phyloP scores from a whole-genome alignment of 805 yeast species.

The Isabelozyma heimii region DNA sequence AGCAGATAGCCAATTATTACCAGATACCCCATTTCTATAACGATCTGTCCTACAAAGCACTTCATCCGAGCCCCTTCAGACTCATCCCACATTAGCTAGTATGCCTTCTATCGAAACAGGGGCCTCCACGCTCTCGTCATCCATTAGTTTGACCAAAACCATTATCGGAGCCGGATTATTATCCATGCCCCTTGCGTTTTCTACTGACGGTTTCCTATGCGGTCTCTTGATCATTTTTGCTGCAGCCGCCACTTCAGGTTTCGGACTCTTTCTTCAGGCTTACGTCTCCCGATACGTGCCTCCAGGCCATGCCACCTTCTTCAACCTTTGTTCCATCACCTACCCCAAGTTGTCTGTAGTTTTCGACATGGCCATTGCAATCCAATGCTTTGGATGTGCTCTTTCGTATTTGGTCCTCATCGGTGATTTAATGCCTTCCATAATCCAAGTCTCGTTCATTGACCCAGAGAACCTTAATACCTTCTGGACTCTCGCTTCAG shows the following conservation, averaged over 20 bases:
- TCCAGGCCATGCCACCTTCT: slow-evolving; percentile 65
- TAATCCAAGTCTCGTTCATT: slow-evolving; percentile 29
- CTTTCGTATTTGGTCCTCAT: slow-evolving; percentile 66
- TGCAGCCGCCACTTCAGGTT: slow-evolving; percentile 66
- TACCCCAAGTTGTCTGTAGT: slow-evolving; percentile 59
- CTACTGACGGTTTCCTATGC: slow-evolving; percentile 60
- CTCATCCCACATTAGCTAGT: background rate
- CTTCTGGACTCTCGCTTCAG: slow-evolving; percentile 60
- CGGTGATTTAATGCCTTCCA: slow-evolving; percentile 68
- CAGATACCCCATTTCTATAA: background rate
- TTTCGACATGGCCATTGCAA: slow-evolving; percentile 66
- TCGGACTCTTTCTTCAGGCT: slow-evolving; percentile 64
- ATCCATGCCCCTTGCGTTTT: slow-evolving; percentile 72
- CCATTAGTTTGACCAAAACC: slow-evolving; percentile 68
- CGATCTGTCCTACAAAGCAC: background rate
- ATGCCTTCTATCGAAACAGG: slow-evolving; percentile 18
- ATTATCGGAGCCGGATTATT: slow-evolving; percentile 79
- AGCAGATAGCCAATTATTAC: no score
- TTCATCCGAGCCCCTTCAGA: background rate
- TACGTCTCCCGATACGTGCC: slow-evolving; percentile 56
- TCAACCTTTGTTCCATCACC: slow-evolving; percentile 62
- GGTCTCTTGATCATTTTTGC: slow-evolving; percentile 55
- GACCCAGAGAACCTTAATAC: slow-evolving; percentile 33
- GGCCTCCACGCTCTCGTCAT: slow-evolving; percentile 58
- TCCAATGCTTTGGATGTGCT: slow-evolving; percentile 72